Evolutionary conservation across 2,329 filamentous ascomycete species (phyloP).

Genomic region (Mycosphaerella sp.): DNA sequence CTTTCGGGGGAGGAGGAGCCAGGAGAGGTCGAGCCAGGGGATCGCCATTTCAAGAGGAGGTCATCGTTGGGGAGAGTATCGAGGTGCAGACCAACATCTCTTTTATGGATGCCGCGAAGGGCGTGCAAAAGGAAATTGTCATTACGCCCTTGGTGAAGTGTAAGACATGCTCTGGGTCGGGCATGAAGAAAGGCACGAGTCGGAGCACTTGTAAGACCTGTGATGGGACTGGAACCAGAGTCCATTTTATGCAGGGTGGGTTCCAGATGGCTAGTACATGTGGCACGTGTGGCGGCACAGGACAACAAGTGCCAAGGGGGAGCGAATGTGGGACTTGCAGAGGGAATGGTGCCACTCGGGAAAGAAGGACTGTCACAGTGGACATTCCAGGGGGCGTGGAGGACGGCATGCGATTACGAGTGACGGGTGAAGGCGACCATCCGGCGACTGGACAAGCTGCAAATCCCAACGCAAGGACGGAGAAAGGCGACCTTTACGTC

Average conservation of each 20-base stretch:
- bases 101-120: constrained; percentile 94
- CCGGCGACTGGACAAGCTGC: constrained; percentile 66
- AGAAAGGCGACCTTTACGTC: constrained; percentile 84
- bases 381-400: constrained; percentile 95
- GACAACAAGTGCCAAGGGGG: constrained; percentile 67
- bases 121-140: constrained; percentile 77
- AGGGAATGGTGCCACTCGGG: constrained; percentile 77
- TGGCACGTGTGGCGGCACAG: constrained; percentile 70
- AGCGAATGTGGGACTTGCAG: constrained; percentile 73
- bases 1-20: constrained; percentile 64
- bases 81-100: constrained; percentile 89
- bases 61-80: constrained; percentile 90
- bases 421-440: constrained; percentile 81
- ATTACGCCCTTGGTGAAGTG: constrained; percentile 79
- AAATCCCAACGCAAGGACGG: constrained; percentile 57
- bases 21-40: constrained; percentile 43
- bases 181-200: constrained; percentile 74
- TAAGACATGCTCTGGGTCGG: constrained; percentile 73
- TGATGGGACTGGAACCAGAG: constrained; percentile 75
- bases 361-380: constrained; percentile 74
- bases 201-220: constrained; percentile 70
- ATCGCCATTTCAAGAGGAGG: constrained; percentile 70
- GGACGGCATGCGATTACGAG: constrained; percentile 85
- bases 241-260: constrained; percentile 84
- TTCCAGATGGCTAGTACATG: constrained; percentile 97